Base-by-base conservation (phyloP, 2,329 filamentous ascomycete genomes). In the Pyricularia pennisetigena region DNA sequence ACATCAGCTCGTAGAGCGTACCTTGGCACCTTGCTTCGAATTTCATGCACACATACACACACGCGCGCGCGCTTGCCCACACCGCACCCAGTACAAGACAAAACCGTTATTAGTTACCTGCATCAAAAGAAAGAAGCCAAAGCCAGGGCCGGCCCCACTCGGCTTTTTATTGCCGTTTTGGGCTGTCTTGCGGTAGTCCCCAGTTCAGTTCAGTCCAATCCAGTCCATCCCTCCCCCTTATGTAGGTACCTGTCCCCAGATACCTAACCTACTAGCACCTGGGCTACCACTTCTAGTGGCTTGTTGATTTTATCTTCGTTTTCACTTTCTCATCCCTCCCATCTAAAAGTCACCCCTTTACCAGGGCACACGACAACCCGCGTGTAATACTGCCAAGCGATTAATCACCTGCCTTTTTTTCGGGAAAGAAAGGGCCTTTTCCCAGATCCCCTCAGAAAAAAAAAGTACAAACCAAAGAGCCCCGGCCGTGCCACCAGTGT, bases 1-100 rank as follows among this genome's bases (percentile, higher is more conserved):
- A 65, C 69, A 70, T 67, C 74, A 86, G 84, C 81, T 82, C 80
- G 67, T 79, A 78, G 72, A 79, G 81, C 74, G 82, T 79, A 74
- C 75, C 79, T 49, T 49, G n/a, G 41, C 16, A 49, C 41, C 41
- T 49, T 20, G n/a, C 41, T 49, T 49, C 4, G 7, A 6, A 35
- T 35, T 35, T 12, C 32, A 35, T 35, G n/a, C 41, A 49, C 3
- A 41, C 35, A 41, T 6, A 41, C 35, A 49, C 41, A 49, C 41
- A 49, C 41, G 7, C 20, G 4, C 32, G 32, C 32, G 32, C 32
- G 32, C 32, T 35, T 35, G 32, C 32, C 32, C 32, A 32, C 12
- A 16, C 16, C 35, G 35, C 35, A 41, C 41, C 41, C 41, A 49
- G 41, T 49, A 49, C 41, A 16, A 49, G 41, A n/a, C 41, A 49